A percentile compares a stretch with the other conserved stretches of the same genome.
Evolutionary conservation across 805 yeast species (phyloP).

Genomic region (Myxozyma vanderwaltii): DNA sequence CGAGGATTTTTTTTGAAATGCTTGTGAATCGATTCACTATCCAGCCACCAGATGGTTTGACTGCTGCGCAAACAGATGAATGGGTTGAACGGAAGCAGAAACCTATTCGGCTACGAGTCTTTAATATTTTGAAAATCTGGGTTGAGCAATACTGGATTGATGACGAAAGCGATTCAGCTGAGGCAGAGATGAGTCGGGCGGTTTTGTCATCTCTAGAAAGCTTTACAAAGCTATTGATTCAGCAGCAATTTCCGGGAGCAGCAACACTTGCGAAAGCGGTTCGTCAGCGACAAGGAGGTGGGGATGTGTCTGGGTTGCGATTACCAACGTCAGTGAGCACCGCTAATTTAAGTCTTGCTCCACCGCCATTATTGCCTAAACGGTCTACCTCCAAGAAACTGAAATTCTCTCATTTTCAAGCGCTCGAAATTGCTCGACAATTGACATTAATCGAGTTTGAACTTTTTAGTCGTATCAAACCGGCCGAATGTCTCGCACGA

Average conservation of each 20-base stretch:
- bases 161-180: slow-evolving; percentile 53
- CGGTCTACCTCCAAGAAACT: slow-evolving; percentile 25
- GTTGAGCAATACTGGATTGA: slow-evolving; percentile 72
- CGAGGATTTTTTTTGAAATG: slow-evolving; percentile 60
- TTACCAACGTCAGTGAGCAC: slow-evolving; percentile 9
- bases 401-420: slow-evolving; percentile 64
- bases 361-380: slow-evolving; percentile 39
- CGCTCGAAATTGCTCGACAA: slow-evolving; percentile 78
- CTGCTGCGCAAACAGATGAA: slow-evolving; percentile 73
- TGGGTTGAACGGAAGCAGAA: slow-evolving; percentile 74
- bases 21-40: slow-evolving; percentile 66
- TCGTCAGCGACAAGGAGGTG: slow-evolving; percentile 39
- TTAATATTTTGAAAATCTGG: slow-evolving; percentile 64
- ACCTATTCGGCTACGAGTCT: slow-evolving; percentile 64
- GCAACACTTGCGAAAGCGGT: slow-evolving; percentile 45
- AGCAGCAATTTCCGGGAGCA: slow-evolving; percentile 31
- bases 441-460: slow-evolving; percentile 74
- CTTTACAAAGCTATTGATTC: slow-evolving; percentile 16
- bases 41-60: slow-evolving; percentile 84
- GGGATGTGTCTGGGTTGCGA: slow-evolving; percentile 9
- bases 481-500: slow-evolving; percentile 55
- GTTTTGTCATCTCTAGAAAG: slow-evolving; percentile 18
- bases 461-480: slow-evolving; percentile 65
- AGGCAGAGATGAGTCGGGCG: slow-evolving; percentile 11
- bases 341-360: slow-evolving; percentile 29